Evolutionary conservation across 352 stramenopile species (phyloP).

Genomic region (Pythium apleroticum): DNA sequence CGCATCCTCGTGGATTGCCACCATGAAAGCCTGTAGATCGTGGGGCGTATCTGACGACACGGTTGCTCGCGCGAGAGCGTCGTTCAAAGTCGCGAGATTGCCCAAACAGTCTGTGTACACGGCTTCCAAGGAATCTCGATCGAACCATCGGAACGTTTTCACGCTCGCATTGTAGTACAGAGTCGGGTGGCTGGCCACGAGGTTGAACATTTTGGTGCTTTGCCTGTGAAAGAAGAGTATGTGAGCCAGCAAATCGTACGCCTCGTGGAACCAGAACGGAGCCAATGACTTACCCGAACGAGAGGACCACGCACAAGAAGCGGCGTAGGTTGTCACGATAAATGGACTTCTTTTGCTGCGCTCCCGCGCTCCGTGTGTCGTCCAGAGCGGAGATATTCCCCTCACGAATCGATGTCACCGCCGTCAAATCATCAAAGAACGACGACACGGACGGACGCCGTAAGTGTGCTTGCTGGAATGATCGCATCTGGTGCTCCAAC

Average conservation of each 20-base stretch:
- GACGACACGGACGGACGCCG: conserved; percentile 19
- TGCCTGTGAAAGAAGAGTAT: conserved; percentile 20
- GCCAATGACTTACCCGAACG: conserved; percentile 38
- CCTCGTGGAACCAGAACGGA: not conserved
- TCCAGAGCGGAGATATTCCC: conserved; percentile 2
- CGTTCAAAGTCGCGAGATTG: not conserved
- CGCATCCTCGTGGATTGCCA: conserved; percentile 22
- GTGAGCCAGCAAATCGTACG: not conserved
- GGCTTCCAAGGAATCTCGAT: conserved; percentile 35
- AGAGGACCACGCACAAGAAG: conserved; percentile 56
- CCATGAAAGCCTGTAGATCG: conserved; percentile 10
- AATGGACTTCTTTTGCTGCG: conserved; percentile 24
- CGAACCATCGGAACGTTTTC: conserved; percentile 43
- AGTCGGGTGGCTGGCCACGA: conserved; percentile 37
- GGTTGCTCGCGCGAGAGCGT: conserved; percentile 13
- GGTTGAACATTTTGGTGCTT: conserved; percentile 34
- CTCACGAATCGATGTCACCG: conserved; percentile 18
- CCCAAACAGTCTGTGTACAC: conserved; percentile 36
- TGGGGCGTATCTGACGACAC: conserved; percentile 13
- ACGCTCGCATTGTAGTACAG: conserved; percentile 48
- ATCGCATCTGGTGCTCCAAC: conserved; percentile 37
- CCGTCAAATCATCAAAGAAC: conserved; percentile 26
- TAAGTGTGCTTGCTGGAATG: conserved; percentile 22
- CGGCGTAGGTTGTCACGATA: conserved; percentile 57
- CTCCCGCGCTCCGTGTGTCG: not conserved